Evolutionary conservation across 2,329 filamentous ascomycete species (phyloP), one percentile per base, ranked within the genome.

Genomic region (Penicillium sp.): DNA sequence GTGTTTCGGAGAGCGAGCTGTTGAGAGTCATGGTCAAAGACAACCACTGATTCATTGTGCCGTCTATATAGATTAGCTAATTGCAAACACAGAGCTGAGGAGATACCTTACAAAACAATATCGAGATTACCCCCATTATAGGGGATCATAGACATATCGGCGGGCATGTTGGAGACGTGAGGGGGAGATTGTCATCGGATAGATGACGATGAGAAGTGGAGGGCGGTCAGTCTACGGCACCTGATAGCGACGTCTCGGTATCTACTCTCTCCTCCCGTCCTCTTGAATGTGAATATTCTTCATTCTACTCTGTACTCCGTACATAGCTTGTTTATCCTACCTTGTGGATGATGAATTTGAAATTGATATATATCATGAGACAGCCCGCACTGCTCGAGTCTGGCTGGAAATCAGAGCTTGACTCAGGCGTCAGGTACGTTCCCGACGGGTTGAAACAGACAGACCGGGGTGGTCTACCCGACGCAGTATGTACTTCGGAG

Each of bases 41-140:
- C 84, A 37, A 99, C 93, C 49, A 99, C 84, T 18, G 91, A 87
- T 73, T 95, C 89, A 65, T 89, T 87, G 69, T 96, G 90, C 54
- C 92, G 93, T 44, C 93, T 97, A 63, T 40, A 40, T 31, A 36
- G 13, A 46, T 64, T 50, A 62, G 58, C 41, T 19, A 30, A 31
- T 18, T 43, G 43, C 28, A 14, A 41, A 22, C 3, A 42, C 22
- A 38, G 13, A 11, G 11, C n/a, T 7, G 22, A 25, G 7, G 36
- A 29, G 18, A 14, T 27, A 40, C 58, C 72, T 65, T 63, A 76
- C 72, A 76, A 63, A 41, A 75, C 73, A 50, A 76, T 63, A 46
- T 75, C 71, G 35, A 67, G 65, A 54, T 72, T 74, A 14, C 66
- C 66, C 16, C 67, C 69, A 57, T 67, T 65, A 46, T 73, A 72